These are phyloP conservation scores for Flaveria robusta DNA, from an alignment of 129 eudicot genomes.

Conservation along the genomic window DNA sequence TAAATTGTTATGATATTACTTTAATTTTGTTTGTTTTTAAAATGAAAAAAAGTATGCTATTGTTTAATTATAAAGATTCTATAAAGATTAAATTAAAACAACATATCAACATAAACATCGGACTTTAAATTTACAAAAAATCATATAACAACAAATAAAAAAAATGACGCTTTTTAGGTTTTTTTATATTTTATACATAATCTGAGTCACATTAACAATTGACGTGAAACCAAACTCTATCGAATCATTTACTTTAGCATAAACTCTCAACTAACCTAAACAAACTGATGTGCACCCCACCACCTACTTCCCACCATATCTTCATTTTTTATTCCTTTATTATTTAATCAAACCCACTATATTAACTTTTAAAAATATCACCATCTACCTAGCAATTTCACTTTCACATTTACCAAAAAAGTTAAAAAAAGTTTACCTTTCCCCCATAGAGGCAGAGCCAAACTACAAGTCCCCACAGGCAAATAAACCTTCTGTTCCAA, in stretches of 20 bases:
- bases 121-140: no score
- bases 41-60: neutral
- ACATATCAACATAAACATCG: neutral
- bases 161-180: neutral
- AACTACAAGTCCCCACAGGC: constrained; percentile 84
- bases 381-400: no score
- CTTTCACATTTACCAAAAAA: neutral
- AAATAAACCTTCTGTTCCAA: constrained; percentile 65
- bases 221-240: constrained; percentile 25
- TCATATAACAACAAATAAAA: no score
- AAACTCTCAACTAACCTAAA: constrained; percentile 28
- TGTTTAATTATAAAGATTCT: no score
- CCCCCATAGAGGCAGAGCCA: constrained; percentile 87
- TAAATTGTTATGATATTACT: neutral
- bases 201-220: constrained; percentile 20
- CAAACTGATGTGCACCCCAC: constrained; percentile 32
- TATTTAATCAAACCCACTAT: neutral
- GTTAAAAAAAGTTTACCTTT: constrained; percentile 53
- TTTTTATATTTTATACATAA: neutral
- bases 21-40: neutral
- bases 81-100: neutral
- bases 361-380: neutral
- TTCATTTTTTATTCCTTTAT: neutral
- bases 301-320: constrained; percentile 21
- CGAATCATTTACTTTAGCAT: constrained; percentile 15